phyloP scores from a whole-genome alignment of 108 stramenopile genomes.

The Discostella stelligeroides region DNA sequence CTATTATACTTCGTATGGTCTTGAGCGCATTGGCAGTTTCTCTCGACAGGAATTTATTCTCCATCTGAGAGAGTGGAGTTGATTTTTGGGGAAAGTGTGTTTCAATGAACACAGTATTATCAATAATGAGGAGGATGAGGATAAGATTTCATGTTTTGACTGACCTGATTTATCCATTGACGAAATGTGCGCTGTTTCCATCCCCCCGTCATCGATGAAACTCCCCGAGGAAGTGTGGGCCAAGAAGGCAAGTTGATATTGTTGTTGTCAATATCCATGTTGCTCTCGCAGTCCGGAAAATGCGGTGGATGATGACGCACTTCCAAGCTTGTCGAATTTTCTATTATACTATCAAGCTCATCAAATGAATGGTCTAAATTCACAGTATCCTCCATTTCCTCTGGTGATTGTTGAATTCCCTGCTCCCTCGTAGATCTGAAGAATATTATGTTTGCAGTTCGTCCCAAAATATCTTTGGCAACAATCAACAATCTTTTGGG shows the following conservation, averaged over 20 bases:
- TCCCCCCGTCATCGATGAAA: neutral
- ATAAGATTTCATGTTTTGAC: neutral
- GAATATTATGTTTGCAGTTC: neutral
- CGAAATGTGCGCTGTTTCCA: conserved; percentile 21
- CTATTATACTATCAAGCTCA: conserved; percentile 20
- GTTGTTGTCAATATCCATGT: neutral
- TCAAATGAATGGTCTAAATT: conserved; percentile 23
- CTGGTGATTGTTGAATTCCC: too few species aligned
- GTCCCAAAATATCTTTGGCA: neutral
- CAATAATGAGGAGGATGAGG: neutral
- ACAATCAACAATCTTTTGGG: conserved; percentile 11
- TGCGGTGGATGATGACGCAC: neutral
- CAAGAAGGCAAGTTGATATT: too few species aligned
- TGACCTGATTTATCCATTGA: conserved; percentile 15
- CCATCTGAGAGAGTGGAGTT: conserved; percentile 27
- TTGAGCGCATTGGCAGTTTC: conserved; percentile 58
- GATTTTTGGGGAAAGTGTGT: conserved; percentile 1
- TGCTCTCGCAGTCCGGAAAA: neutral
- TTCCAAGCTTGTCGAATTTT: conserved; percentile 2
- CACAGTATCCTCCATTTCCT: neutral
- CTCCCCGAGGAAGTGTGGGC: conserved; percentile 15
- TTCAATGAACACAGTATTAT: neutral
- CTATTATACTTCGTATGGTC: conserved; percentile 60
- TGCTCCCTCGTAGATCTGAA: neutral
- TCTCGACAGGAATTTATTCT: conserved; percentile 46